Conservation (phyloP, 768 basidiomycete genomes). For the Tylopilus felleus region DNA sequence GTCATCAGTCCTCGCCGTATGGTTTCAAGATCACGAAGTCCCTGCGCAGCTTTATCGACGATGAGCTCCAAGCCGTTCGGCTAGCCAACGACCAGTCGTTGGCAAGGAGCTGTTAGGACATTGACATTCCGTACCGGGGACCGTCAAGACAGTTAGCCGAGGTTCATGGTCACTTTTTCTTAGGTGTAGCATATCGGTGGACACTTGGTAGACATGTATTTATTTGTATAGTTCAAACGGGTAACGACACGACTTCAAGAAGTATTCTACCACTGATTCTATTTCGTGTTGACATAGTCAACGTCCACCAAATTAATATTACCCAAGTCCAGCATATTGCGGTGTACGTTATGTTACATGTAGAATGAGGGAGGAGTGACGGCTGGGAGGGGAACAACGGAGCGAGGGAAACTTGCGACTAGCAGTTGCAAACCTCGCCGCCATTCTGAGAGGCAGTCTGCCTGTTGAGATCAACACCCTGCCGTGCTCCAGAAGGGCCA, state of each 20-base stretch:
- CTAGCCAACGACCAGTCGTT: slow-evolving; percentile 39
- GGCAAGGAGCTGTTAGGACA: slow-evolving; percentile 49
- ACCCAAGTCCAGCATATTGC: slow-evolving; percentile 29
- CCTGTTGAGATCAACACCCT: slow-evolving; percentile 81
- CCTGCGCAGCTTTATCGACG: slow-evolving; percentile 46
- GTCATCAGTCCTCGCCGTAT: slow-evolving; percentile 53
- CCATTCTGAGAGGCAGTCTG: slow-evolving; percentile 48
- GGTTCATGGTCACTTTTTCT: background rate
- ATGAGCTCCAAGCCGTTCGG: slow-evolving; percentile 39
- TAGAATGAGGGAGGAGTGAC: slow-evolving; percentile 14
- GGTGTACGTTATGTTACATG: slow-evolving; percentile 29
- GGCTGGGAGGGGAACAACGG: slow-evolving; percentile 2
- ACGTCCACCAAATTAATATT: slow-evolving; percentile 16
- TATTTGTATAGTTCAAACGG: background rate
- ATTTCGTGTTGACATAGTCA: slow-evolving; percentile 9
- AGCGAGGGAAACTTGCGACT: slow-evolving; percentile 17
- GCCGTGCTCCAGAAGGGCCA: slow-evolving; percentile 50
- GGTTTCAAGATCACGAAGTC: slow-evolving; percentile 44
- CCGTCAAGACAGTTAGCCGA: background rate
- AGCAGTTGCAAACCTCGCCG: slow-evolving; percentile 78
- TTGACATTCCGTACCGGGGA: slow-evolving; percentile 45
- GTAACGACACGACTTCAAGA: background rate
- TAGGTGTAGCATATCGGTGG: background rate
- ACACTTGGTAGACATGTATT: background rate
- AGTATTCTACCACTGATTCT: background rate